Evolutionary conservation across 352 stramenopile species (phyloP).

Genomic region (Pythium brassicae): DNA sequence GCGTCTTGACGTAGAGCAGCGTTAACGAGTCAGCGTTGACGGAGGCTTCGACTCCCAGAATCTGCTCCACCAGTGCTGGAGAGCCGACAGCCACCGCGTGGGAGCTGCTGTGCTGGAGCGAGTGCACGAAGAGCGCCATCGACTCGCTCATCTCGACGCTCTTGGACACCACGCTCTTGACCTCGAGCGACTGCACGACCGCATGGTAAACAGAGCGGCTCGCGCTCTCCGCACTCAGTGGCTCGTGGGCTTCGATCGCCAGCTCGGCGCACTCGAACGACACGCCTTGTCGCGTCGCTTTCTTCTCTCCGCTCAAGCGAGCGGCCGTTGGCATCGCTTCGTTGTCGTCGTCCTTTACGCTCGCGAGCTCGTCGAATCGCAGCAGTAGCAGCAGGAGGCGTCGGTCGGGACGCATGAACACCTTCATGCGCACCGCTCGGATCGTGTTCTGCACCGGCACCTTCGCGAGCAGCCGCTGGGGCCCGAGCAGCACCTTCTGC

Average conservation of each 20-base stretch:
- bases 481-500: conserved; percentile 18
- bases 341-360: conserved; percentile 4
- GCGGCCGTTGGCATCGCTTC: background rate
- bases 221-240: background rate
- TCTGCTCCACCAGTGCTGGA: conserved; percentile 20
- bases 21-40: conserved; percentile 10
- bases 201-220: background rate
- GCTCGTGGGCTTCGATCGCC: conserved; percentile 8
- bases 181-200: conserved; percentile 20
- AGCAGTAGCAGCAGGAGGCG: conserved; percentile 45
- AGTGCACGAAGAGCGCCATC: conserved; percentile 27
- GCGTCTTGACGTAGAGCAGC: conserved; percentile 1
- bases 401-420: conserved; percentile 26
- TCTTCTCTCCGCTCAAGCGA: background rate
- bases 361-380: conserved; percentile 44
- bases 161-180: conserved; percentile 42
- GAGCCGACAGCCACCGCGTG: conserved; percentile 6
- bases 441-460: conserved; percentile 11
- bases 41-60: conserved; percentile 31
- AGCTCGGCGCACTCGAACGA: conserved; percentile 13
- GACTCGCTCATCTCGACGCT: conserved; percentile 32
- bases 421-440: conserved; percentile 11
- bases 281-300: conserved; percentile 6
- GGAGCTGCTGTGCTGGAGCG: conserved; percentile 7
- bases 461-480: conserved; percentile 15